A percentile compares a stretch with the other conserved stretches of the same genome.
These are phyloP conservation scores for Kuraishia piskuri DNA, from an alignment of 805 yeast genomes.

Conservation along the genomic window DNA sequence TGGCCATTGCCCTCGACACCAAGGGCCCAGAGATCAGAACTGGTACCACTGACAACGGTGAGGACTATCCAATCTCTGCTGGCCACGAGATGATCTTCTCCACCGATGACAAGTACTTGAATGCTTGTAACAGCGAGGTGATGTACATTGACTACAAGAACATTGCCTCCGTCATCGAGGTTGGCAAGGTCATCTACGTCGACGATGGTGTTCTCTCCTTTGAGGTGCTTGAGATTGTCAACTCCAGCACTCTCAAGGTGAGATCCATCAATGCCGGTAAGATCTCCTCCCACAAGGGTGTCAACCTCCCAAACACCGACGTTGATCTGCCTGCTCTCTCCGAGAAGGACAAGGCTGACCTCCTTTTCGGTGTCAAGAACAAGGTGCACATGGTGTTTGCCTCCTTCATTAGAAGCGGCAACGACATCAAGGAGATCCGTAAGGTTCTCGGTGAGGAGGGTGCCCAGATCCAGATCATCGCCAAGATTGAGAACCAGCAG, in stretches of 20 bases:
- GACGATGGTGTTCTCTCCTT: conserved; percentile 98
- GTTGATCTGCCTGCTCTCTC: conserved; percentile 97
- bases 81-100: conserved; percentile 90
- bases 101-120: conserved; percentile 76
- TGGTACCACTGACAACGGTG: conserved; percentile 77
- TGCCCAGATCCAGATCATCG: conserved; percentile 89
- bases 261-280: conserved; percentile 89
- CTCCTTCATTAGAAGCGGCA: conserved; percentile 92
- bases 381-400: conserved; percentile 98
- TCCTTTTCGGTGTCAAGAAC: conserved; percentile 94
- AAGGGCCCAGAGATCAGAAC: conserved; percentile 99
- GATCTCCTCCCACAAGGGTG: conserved; percentile 97
- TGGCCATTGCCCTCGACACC: conserved; percentile 97
- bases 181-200: conserved; percentile 85
- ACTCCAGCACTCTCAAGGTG: conserved; percentile 77
- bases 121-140: conserved; percentile 63
- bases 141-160: conserved; percentile 94
- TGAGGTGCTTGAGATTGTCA: conserved; percentile 78
- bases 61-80: conserved; percentile 76
- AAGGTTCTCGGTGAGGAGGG: conserved; percentile 96
- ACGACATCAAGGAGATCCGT: conserved; percentile 86
- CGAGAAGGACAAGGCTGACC: conserved; percentile 91
- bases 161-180: conserved; percentile 87
- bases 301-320: conserved; percentile 97
- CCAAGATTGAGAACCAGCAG: conserved; percentile 98